These are phyloP conservation scores for Gypsophila paniculata DNA, from an alignment of 179 eudicot species.

Conservation along the genomic window DNA sequence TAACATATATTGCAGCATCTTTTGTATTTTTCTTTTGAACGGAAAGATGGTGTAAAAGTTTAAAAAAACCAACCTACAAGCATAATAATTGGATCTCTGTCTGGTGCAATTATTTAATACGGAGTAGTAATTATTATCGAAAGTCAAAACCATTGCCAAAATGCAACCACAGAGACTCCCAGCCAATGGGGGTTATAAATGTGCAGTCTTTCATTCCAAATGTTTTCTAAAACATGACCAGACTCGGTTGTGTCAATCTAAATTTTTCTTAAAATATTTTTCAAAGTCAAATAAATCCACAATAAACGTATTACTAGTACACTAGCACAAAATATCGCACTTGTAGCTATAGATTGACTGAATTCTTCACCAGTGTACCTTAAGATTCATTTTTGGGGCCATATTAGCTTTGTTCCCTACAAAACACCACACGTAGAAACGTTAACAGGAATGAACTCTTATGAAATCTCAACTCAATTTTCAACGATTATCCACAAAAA, in stretches of 20 bases:
- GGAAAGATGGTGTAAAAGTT: no score
- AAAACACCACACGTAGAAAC: not conserved
- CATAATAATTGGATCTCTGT: not conserved
- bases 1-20: not conserved
- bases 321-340: not conserved
- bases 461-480: not conserved
- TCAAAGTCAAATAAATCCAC: not conserved
- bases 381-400: conserved; percentile 9
- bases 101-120: no score
- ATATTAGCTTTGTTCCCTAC: conserved; percentile 14
- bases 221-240: not conserved
- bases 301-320: not conserved
- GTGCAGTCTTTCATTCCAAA: not conserved
- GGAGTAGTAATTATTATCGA: not conserved
- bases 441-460: not conserved
- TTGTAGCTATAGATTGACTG: not conserved
- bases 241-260: not conserved
- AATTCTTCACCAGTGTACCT: conserved; percentile 5
- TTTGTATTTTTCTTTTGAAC: not conserved
- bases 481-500: not conserved
- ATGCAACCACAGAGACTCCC: not conserved
- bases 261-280: not conserved
- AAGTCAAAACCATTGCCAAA: not conserved
- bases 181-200: no score
- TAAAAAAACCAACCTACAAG: not conserved